These are phyloP conservation scores for Pichia sp. DNA, from an alignment of 1,139 yeast genomes.

Conservation along the genomic window DNA sequence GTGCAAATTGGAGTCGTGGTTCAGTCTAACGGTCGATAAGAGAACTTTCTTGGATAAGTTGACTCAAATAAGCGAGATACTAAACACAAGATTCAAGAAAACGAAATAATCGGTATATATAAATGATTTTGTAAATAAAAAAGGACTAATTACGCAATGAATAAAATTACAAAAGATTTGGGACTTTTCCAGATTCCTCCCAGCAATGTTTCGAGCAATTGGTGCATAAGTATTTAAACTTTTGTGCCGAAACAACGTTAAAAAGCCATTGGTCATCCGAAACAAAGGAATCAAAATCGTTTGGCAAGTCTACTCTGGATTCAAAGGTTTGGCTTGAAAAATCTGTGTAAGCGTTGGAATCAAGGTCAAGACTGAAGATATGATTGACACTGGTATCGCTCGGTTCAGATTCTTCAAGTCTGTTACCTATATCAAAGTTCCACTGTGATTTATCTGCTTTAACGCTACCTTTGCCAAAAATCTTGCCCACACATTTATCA, in stretches of 20 bases:
- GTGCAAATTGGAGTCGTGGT: slow-evolving; percentile 25
- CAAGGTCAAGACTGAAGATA: neutral
- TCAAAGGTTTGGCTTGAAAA: neutral
- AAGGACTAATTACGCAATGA: neutral
- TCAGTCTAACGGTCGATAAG: slow-evolving; percentile 20
- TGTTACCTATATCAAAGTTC: neutral
- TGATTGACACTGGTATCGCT: neutral
- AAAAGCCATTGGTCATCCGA: slow-evolving; percentile 5
- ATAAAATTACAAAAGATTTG: neutral
- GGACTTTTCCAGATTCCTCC: slow-evolving; percentile 10
- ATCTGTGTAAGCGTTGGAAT: neutral
- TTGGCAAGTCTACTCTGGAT: neutral
- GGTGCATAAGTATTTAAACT: slow-evolving; percentile 9
- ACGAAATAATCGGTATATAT: neutral
- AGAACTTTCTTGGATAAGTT: slow-evolving; percentile 20
- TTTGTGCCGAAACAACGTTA: slow-evolving; percentile 1
- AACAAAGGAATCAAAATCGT: slow-evolving; percentile 3
- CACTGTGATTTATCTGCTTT: neutral
- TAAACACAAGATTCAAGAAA: slow-evolving; percentile 17
- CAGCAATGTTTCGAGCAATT: slow-evolving; percentile 4
- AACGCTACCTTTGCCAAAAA: neutral
- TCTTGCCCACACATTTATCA: neutral
- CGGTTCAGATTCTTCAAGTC: neutral
- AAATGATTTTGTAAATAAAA: no score
- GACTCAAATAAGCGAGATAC: slow-evolving; percentile 16